Conservation (phyloP, 2,329 filamentous ascomycete genomes). For the Colletotrichum ledebouriae region DNA sequence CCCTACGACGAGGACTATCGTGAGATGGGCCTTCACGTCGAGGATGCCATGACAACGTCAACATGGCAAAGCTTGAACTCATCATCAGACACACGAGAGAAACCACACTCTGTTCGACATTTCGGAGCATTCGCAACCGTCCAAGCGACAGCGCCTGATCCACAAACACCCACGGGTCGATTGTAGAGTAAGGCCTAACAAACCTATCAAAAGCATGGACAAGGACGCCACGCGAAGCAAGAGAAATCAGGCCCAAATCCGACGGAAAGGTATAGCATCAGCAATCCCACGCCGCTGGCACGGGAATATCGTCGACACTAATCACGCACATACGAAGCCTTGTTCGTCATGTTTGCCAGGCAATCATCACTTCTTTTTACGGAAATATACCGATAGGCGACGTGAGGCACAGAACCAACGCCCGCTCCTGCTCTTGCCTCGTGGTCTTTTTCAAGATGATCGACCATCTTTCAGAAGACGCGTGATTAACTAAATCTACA, state of each 20-base stretch:
- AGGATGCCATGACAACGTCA: neutral
- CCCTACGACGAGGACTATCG: neutral
- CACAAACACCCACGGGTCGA: conserved; percentile 3
- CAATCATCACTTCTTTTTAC: conserved; percentile 4
- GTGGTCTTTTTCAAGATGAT: conserved; percentile 8
- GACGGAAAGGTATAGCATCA: conserved; percentile 7
- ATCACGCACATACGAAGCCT: conserved; percentile 8
- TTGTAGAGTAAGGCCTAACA: neutral
- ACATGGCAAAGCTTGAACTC: neutral
- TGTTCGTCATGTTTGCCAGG: conserved; percentile 6
- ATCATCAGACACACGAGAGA: too few relatives aligned
- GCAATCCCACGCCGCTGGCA: conserved; percentile 7
- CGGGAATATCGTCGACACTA: conserved; percentile 12
- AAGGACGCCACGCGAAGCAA: conserved; percentile 18
- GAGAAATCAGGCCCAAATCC: conserved; percentile 17
- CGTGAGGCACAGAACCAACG: neutral
- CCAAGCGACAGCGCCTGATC: neutral
- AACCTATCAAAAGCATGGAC: conserved; percentile 24
- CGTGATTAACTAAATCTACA: conserved; percentile 4
- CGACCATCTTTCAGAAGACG: neutral
- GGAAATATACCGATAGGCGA: neutral
- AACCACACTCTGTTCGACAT: neutral
- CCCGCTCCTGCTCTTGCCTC: neutral
- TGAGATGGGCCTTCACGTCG: neutral
- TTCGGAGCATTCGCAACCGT: neutral